Percentiles rank a stretch among this genome's conserved stretches.
Evolutionary conservation across 208 protist genomes (phyloP).

Genomic region (Leishmania tropica): DNA sequence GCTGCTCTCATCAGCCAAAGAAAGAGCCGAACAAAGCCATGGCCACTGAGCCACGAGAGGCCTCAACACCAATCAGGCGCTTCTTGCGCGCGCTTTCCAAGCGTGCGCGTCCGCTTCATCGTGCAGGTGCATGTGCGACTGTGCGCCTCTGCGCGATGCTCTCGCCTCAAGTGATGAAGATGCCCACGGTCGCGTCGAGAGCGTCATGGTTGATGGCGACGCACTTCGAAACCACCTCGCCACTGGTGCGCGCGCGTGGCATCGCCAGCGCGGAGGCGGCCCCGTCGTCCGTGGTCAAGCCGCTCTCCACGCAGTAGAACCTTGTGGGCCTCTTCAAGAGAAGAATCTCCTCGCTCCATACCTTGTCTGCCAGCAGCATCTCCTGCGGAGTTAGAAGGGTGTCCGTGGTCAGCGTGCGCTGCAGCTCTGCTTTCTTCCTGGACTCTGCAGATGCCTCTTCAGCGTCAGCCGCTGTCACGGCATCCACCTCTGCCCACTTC

Average conservation of each 20-base stretch:
- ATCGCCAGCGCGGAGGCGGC: constrained; percentile 23
- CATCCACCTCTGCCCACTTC: constrained; percentile 26
- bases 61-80: not conserved
- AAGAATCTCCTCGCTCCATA: constrained; percentile 65
- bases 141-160: not conserved
- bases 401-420: constrained; percentile 20
- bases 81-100: not conserved
- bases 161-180: constrained; percentile 30
- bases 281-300: constrained; percentile 49
- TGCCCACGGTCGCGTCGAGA: constrained; percentile 17
- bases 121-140: not conserved
- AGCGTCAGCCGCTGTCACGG: not conserved
- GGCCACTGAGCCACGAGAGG: not conserved
- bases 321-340: constrained; percentile 78
- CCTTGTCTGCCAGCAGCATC: constrained; percentile 68
- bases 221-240: constrained; percentile 29
- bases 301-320: constrained; percentile 68
- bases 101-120: not conserved
- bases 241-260: constrained; percentile 13
- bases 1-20: no score
- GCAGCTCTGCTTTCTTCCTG: constrained; percentile 11
- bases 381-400: constrained; percentile 45
- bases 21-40: not conserved
- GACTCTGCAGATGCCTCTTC: constrained; percentile 18
- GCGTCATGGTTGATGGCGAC: constrained; percentile 17